Evolutionary conservation across 2,329 filamentous ascomycete species (phyloP).

Genomic region (Calonectria fujianensis): DNA sequence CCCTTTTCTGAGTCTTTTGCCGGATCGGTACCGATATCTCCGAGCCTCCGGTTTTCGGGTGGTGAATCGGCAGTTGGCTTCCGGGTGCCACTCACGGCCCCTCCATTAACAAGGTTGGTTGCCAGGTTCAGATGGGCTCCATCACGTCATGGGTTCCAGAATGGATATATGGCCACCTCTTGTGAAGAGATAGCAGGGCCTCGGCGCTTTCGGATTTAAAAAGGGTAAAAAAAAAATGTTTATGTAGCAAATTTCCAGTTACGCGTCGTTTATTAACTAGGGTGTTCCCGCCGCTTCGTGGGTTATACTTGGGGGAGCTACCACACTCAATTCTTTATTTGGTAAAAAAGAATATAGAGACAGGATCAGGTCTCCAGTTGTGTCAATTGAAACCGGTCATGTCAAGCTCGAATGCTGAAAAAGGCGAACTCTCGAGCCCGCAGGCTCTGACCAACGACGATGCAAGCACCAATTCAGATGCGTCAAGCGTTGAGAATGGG

Average conservation of each 20-base stretch:
- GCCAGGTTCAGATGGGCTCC: constrained; percentile 9
- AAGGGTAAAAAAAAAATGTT: not conserved
- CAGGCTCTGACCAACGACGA: not conserved
- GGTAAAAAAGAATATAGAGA: not conserved
- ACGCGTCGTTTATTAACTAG: constrained; percentile 6
- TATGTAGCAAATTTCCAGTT: constrained; percentile 1
- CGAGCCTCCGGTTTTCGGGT: constrained; percentile 18
- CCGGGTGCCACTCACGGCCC: constrained; percentile 24
- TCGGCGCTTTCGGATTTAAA: constrained; percentile 36
- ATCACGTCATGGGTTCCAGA: constrained; percentile 32
- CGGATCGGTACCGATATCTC: constrained; percentile 35
- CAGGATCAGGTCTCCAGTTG: not conserved
- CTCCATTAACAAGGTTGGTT: constrained; percentile 18
- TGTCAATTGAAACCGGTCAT: not conserved
- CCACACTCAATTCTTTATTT: not conserved
- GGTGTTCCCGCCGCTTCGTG: not conserved
- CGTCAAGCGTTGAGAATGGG: constrained; percentile 4
- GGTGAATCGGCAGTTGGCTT: not conserved
- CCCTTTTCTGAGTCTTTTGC: constrained; percentile 3
- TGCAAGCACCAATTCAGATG: not conserved
- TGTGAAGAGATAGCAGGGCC: constrained; percentile 2
- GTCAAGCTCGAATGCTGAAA: constrained; percentile 24
- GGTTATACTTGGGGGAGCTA: not conserved
- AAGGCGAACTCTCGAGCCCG: not conserved
- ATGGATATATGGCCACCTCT: not conserved